phyloP scores from a whole-genome alignment of 164 flowering plant species.

The Chimonanthus praecox region DNA sequence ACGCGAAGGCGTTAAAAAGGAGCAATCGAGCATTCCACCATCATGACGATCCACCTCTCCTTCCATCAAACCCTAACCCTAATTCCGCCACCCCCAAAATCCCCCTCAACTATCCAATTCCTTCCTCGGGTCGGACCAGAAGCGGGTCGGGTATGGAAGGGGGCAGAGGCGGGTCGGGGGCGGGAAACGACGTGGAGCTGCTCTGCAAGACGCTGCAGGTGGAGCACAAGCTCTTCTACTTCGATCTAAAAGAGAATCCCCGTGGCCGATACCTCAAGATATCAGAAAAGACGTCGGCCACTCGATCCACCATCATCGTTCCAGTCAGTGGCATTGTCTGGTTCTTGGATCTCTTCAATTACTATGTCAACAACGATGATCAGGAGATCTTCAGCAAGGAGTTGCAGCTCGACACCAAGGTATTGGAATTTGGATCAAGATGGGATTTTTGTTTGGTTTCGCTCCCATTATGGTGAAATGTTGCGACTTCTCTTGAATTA shows the following conservation, averaged over 20 bases:
- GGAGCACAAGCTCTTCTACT: slow-evolving; percentile 97
- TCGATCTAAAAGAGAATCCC: slow-evolving; percentile 97
- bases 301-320: slow-evolving; percentile 91
- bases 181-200: slow-evolving; percentile 83
- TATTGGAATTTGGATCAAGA: neutral
- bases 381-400: slow-evolving; percentile 86
- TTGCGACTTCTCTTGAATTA: neutral
- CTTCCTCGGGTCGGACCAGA: neutral
- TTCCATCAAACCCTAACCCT: slow-evolving; percentile 19
- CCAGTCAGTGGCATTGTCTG: slow-evolving; percentile 82
- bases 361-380: slow-evolving; percentile 74
- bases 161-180: slow-evolving; percentile 32
- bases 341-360: slow-evolving; percentile 96
- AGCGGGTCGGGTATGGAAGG: slow-evolving; percentile 2
- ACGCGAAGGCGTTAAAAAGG: slow-evolving; percentile 9
- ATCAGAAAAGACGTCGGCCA: slow-evolving; percentile 94
- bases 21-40: neutral
- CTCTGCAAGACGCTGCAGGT: slow-evolving; percentile 90
- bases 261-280: slow-evolving; percentile 92
- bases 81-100: slow-evolving; percentile 10
- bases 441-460: neutral
- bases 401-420: slow-evolving; percentile 93
- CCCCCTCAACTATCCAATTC: neutral
- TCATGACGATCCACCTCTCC: slow-evolving; percentile 20
- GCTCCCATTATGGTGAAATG: neutral